Conservation (phyloP, 371 early-diverging fungal genomes). For the Furculomyces boomerangus region DNA sequence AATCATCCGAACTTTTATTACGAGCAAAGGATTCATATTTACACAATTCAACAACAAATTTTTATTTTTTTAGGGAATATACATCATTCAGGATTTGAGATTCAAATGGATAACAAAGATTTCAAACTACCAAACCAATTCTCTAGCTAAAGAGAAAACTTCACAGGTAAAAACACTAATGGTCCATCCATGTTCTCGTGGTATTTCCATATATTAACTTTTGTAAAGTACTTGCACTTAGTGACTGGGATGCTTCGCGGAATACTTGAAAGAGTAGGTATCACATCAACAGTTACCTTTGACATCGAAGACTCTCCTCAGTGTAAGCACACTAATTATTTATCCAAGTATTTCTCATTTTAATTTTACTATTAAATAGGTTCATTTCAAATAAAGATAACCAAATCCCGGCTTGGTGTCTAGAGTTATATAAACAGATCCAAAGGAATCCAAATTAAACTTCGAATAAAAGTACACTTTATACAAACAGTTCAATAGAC, state of each 20-base stretch:
- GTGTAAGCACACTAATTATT: too few relatives aligned
- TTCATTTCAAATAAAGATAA: too few relatives aligned
- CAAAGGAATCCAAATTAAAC: too few relatives aligned
- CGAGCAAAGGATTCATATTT: neutral
- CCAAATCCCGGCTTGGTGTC: too few relatives aligned
- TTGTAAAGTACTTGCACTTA: conserved; percentile 64
- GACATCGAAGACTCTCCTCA: conserved; percentile 76
- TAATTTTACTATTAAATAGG: too few relatives aligned
- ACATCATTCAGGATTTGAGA: conserved; percentile 91
- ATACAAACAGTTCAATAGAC: too few relatives aligned
- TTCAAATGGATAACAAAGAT: conserved; percentile 64
- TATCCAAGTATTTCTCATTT: too few relatives aligned
- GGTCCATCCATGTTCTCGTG: neutral
- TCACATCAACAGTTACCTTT: conserved; percentile 67
- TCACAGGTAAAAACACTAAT: conserved; percentile 25
- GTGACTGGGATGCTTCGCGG: conserved; percentile 93
- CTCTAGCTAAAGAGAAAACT: conserved; percentile 59
- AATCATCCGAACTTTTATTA: neutral
- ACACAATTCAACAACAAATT: neutral
- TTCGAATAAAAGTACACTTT: too few relatives aligned
- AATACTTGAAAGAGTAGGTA: conserved; percentile 71
- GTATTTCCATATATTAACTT: neutral
- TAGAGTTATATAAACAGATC: too few relatives aligned
- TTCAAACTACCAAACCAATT: conserved; percentile 55
- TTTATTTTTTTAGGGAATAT: conserved; percentile 57